Evolutionary conservation across 495 filamentous ascomycete species (phyloP), one percentile per base, ranked within the genome.

Genomic region (Penicillium ochrochloron): DNA sequence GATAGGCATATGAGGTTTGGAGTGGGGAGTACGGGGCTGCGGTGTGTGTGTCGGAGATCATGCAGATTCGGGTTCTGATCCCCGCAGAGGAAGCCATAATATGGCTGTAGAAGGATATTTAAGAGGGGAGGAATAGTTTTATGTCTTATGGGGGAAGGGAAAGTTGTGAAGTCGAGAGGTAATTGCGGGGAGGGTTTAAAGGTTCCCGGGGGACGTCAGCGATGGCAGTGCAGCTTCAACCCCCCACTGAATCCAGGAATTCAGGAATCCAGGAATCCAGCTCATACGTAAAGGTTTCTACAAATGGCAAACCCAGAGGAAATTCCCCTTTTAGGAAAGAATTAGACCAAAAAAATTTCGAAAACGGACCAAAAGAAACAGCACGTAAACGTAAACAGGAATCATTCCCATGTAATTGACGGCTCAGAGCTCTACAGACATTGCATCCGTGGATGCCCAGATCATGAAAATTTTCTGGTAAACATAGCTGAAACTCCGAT

Each of bases 21-120:
- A 55, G 42, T 7, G 67, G 25, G 19, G 76, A 71, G 60, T 60
- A 50, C 1, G 82, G 83, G 44, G 66, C 41, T 42, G 61, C 41
- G 63, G 75, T 84, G 66, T 91, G 88, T 0, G 88, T 90, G 74
- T 91, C 88, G 31, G 86, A 86, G 65, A 91, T 76, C 64, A 91
- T 80, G 66, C 83, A 77, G 66, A 90, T 77, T 60, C 81, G 80
- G 31, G 85, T 85, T 69, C 76, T 76, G 59, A 75, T 69, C 21
- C 65, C 59, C 61, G 62, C 64, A 35, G 60, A 56, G 53, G 53
- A 42, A 46, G 61, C 52, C 65, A 69, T 73, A n/a, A 33, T 67
- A 63, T 67, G 65, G 55, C 27, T 54, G 51, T 25, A 19, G 55
- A 42, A 29, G 21, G 48, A 50, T 17, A 27, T 37, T 27, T 41